These are phyloP conservation scores for Fusarium coffeatum DNA, from an alignment of 2,329 filamentous ascomycete species.

Conservation along the genomic window DNA sequence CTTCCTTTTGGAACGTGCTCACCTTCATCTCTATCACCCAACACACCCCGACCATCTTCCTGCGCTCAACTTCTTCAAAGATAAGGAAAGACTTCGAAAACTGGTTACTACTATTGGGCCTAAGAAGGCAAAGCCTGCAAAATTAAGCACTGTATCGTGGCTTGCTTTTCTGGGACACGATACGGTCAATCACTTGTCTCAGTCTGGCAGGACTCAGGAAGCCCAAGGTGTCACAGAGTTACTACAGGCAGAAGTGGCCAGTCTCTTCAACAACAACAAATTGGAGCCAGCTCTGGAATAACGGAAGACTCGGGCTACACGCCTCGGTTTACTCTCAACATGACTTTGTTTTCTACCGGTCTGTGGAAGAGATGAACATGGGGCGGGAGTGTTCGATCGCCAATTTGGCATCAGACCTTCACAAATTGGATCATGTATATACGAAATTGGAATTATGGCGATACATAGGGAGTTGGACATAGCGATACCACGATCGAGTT, in stretches of 20 bases:
- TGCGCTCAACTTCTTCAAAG: constrained; percentile 60
- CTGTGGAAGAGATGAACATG: background rate
- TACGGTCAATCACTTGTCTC: constrained; percentile 58
- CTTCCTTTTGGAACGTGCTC: constrained; percentile 61
- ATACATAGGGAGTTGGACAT: constrained; percentile 14
- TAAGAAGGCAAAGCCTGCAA: constrained; percentile 46
- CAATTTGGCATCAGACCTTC: background rate
- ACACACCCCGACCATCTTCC: constrained; percentile 59
- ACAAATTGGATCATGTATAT: constrained; percentile 14
- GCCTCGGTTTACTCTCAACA: background rate
- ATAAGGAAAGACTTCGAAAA: constrained; percentile 48
- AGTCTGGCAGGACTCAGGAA: constrained; percentile 55
- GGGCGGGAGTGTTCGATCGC: background rate
- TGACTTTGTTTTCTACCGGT: background rate
- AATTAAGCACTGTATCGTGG: constrained; percentile 52
- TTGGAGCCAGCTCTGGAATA: constrained; percentile 38
- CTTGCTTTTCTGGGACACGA: constrained; percentile 58
- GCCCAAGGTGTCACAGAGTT: constrained; percentile 56
- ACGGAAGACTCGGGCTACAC: background rate
- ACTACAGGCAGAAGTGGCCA: constrained; percentile 52
- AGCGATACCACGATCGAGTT: constrained; percentile 30
- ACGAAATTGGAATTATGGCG: constrained; percentile 22
- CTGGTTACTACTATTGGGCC: constrained; percentile 43
- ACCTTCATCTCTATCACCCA: constrained; percentile 67
- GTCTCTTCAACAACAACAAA: constrained; percentile 43